A percentile compares a stretch with the other conserved stretches of the same genome.
phyloP scores from a whole-genome alignment of 106 monocot genomes.

The Narthecium ossifragum region DNA sequence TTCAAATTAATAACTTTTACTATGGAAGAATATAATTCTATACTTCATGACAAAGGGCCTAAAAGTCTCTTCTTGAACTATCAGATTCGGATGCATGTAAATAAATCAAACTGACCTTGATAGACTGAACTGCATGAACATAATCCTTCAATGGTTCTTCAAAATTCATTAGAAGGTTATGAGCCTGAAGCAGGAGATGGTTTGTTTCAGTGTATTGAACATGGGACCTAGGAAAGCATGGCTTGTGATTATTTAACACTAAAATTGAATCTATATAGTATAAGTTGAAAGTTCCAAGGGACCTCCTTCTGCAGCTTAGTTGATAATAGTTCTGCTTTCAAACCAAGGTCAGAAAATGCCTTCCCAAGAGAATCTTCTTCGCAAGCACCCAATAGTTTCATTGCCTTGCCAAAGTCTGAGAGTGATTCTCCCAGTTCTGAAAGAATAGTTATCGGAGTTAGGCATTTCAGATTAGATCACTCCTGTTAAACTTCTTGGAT shows the following conservation, averaged over 20 bases:
- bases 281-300: neutral
- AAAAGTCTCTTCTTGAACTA: too few relatives aligned
- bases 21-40: too few relatives aligned
- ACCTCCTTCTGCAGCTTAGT: conserved; percentile 91
- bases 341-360: conserved; percentile 80
- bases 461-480: neutral
- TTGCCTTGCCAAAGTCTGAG: conserved; percentile 92
- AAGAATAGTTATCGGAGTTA: neutral
- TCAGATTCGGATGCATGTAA: neutral
- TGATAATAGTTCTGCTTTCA: conserved; percentile 73
- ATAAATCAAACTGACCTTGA: conserved; percentile 53
- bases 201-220: too few relatives aligned
- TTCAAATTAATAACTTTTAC: too few relatives aligned
- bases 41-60: too few relatives aligned
- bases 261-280: neutral
- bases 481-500: neutral
- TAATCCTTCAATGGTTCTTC: conserved; percentile 99
- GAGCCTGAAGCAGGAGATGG: conserved; percentile 41
- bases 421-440: conserved; percentile 87
- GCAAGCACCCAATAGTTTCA: conserved; percentile 80
- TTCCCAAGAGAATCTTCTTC: conserved; percentile 86
- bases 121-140: conserved; percentile 90
- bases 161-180: conserved; percentile 90
- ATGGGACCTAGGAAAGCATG: too few relatives aligned
- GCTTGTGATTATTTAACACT: neutral